phyloP scores from a whole-genome alignment of 768 basidiomycete species.

The Chalciporus pseudorubinellus region DNA sequence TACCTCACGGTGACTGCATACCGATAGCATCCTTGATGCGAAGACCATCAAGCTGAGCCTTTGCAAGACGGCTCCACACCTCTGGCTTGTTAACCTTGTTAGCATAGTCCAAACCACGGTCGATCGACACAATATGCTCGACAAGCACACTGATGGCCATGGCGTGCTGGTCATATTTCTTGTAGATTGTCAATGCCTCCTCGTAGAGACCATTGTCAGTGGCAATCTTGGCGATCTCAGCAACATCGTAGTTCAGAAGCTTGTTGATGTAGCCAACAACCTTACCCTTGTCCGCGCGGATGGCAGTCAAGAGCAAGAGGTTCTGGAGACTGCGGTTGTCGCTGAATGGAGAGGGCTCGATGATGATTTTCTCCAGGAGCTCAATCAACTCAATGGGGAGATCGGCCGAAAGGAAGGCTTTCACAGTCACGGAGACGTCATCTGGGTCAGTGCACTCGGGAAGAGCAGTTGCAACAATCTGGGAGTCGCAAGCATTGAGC shows the following conservation, averaged over 20 bases:
- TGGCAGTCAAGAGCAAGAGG: conserved; percentile 89
- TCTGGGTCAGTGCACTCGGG: conserved; percentile 98
- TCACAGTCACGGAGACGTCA: conserved; percentile 97
- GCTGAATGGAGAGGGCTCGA: conserved; percentile 95
- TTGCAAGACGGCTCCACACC: conserved; percentile 97
- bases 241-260: conserved; percentile 90
- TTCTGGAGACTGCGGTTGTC: conserved; percentile 98
- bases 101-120: conserved; percentile 94
- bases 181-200: conserved; percentile 95
- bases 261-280: conserved; percentile 98
- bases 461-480: conserved; percentile 92
- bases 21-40: conserved; percentile 98
- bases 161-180: conserved; percentile 94
- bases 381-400: conserved; percentile 97
- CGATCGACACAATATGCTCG: conserved; percentile 96
- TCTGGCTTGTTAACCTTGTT: conserved; percentile 95
- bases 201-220: conserved; percentile 95
- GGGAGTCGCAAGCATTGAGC: background rate
- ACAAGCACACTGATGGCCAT: conserved; percentile 97
- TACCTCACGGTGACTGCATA: conserved; percentile 34
- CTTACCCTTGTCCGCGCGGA: conserved; percentile 97
- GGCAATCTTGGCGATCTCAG: conserved; percentile 95
- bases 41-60: conserved; percentile 96
- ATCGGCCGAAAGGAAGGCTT: conserved; percentile 96
- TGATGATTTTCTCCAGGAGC: conserved; percentile 96